phyloP scores from a whole-genome alignment of 352 stramenopile genomes.

The Phytophthora crassamura region DNA sequence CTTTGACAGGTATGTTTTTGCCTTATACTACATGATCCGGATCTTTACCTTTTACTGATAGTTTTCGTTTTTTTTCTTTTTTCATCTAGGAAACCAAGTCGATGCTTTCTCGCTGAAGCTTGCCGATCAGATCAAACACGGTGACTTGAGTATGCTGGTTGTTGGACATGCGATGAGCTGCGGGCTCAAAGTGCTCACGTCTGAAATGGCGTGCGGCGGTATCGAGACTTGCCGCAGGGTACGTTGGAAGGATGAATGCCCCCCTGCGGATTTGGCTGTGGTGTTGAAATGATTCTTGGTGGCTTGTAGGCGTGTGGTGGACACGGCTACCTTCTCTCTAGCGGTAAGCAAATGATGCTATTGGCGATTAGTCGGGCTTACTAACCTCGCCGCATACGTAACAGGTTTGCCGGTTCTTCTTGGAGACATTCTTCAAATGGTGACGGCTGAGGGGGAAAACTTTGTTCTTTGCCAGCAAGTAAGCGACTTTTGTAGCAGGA shows the following conservation, averaged over 20 bases:
- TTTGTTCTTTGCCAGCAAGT: constrained; percentile 95
- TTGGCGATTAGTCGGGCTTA: not conserved
- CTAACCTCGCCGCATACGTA: not conserved
- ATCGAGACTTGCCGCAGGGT: constrained; percentile 63
- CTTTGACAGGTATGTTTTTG: constrained; percentile 49
- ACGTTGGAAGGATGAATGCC: not conserved
- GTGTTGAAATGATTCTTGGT: constrained; percentile 21
- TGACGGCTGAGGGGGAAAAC: constrained; percentile 97
- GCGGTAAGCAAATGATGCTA: constrained; percentile 40
- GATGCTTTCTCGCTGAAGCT: constrained; percentile 55
- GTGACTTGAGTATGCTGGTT: constrained; percentile 51
- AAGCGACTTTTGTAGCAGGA: not conserved
- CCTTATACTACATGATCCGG: not conserved
- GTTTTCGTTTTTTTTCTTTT: not conserved
- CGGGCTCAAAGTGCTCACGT: constrained; percentile 65
- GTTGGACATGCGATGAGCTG: constrained; percentile 69
- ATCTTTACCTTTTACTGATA: constrained; percentile 6
- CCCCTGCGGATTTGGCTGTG: too few relatives aligned
- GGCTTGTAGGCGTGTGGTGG: constrained; percentile 88
- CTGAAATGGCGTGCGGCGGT: constrained; percentile 55
- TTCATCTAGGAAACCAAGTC: constrained; percentile 51
- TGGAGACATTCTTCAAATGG: constrained; percentile 93
- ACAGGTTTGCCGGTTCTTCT: constrained; percentile 67
- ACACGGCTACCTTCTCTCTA: constrained; percentile 93
- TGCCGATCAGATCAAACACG: constrained; percentile 50